phyloP scores from a whole-genome alignment of 164 flowering plant species.

The Brasenia schreberi region DNA sequence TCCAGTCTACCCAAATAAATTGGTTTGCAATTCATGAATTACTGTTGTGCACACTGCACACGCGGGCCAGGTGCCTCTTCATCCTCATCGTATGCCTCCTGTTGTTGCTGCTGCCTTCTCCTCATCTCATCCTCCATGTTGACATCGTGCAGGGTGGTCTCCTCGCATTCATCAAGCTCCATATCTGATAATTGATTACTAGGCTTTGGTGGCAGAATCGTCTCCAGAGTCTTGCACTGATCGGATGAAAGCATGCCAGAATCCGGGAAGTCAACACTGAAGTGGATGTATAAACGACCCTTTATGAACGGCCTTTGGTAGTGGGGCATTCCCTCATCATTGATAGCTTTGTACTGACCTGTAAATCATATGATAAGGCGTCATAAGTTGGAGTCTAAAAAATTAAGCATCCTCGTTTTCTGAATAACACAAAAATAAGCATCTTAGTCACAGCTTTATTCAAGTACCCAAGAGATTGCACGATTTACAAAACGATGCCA shows the following conservation, averaged over 20 bases:
- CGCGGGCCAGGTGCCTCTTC: slow-evolving; percentile 22
- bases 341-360: slow-evolving; percentile 56
- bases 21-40: neutral
- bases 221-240: slow-evolving; percentile 27
- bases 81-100: slow-evolving; percentile 44
- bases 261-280: slow-evolving; percentile 38
- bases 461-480: too few species aligned
- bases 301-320: slow-evolving; percentile 56
- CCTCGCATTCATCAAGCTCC: slow-evolving; percentile 54
- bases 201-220: slow-evolving; percentile 24
- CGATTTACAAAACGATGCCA: too few species aligned
- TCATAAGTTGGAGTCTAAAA: too few species aligned
- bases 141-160: slow-evolving; percentile 53
- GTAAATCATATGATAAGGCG: neutral
- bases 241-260: slow-evolving; percentile 21
- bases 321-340: slow-evolving; percentile 65
- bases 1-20: too few species aligned
- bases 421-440: neutral
- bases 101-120: slow-evolving; percentile 36
- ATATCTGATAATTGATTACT: slow-evolving; percentile 22
- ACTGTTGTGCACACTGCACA: slow-evolving; percentile 69
- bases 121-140: slow-evolving; percentile 51
- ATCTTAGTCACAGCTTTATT: too few species aligned
- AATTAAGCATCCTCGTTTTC: too few species aligned
- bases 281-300: slow-evolving; percentile 55